phyloP scores from a whole-genome alignment of 2,329 filamentous ascomycete genomes.

The Ascochyta pisi region DNA sequence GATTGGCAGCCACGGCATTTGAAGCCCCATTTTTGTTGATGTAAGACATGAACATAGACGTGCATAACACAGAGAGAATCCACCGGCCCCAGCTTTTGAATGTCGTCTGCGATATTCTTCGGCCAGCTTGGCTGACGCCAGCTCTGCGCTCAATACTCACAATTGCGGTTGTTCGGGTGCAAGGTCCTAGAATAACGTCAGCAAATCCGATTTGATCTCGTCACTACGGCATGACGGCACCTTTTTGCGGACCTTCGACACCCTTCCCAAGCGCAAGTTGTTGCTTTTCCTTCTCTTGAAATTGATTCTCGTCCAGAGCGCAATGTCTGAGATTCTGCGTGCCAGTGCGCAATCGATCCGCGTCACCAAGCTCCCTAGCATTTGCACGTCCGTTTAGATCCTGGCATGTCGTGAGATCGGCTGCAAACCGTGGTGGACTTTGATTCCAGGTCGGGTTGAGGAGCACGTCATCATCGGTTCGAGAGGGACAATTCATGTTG shows the following conservation, averaged over 20 bases:
- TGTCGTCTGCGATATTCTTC: neutral
- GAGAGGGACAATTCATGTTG: constrained; percentile 43
- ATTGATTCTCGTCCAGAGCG: constrained; percentile 22
- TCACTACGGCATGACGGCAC: constrained; percentile 16
- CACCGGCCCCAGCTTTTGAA: constrained; percentile 30
- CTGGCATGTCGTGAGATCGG: constrained; percentile 42
- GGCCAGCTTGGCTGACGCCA: constrained; percentile 16
- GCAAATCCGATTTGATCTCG: constrained; percentile 7
- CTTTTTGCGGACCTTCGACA: constrained; percentile 33
- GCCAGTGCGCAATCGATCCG: constrained; percentile 25
- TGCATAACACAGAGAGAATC: constrained; percentile 35
- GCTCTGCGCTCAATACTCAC: constrained; percentile 27
- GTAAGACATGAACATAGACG: constrained; percentile 34
- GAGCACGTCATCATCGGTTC: constrained; percentile 35
- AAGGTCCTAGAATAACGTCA: constrained; percentile 33
- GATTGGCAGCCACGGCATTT: constrained; percentile 4
- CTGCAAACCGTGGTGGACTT: constrained; percentile 37
- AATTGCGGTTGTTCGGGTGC: constrained; percentile 35
- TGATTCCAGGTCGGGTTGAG: constrained; percentile 42
- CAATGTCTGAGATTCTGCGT: constrained; percentile 20
- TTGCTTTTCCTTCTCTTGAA: constrained; percentile 29
- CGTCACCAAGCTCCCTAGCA: constrained; percentile 38
- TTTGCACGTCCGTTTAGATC: constrained; percentile 42
- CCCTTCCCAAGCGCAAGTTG: constrained; percentile 26
- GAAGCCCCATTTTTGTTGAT: constrained; percentile 12